Evolutionary conservation across 768 basidiomycete species (phyloP).

Genomic region (Termitomyces sp.): DNA sequence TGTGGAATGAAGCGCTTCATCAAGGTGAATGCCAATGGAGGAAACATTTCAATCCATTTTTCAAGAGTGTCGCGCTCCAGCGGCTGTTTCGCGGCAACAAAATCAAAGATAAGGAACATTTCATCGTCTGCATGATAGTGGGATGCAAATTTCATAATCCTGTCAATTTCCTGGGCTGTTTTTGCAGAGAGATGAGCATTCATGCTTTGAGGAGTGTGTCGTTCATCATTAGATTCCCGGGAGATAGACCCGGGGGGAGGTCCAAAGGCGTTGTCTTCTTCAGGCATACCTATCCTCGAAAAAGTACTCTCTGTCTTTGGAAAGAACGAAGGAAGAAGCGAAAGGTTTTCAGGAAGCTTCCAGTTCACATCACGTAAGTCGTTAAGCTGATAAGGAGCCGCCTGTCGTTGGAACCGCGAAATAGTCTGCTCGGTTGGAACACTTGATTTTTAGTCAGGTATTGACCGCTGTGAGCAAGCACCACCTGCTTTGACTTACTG

Average conservation of each 20-base stretch:
- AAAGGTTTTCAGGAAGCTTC: conserved; percentile 21
- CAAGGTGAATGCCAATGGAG: conserved; percentile 48
- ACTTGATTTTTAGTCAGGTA: conserved; percentile 39
- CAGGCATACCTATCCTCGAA: conserved; percentile 4
- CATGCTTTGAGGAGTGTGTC: conserved; percentile 23
- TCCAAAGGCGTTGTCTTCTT: background rate
- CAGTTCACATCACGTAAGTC: conserved; percentile 35
- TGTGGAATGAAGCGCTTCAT: conserved; percentile 42
- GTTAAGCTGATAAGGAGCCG: conserved; percentile 34
- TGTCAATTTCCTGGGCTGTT: conserved; percentile 24
- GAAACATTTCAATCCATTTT: conserved; percentile 43
- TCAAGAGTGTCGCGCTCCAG: conserved; percentile 21
- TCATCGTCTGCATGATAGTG: conserved; percentile 51
- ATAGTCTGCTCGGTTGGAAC: conserved; percentile 18
- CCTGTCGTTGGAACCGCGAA: conserved; percentile 39
- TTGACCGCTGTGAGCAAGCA: background rate
- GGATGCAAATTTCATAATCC: conserved; percentile 33
- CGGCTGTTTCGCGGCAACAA: conserved; percentile 25
- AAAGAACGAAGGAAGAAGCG: conserved; percentile 26
- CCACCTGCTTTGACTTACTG: conserved; percentile 37
- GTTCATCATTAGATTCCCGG: background rate
- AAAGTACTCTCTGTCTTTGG: conserved; percentile 11
- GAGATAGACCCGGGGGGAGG: conserved; percentile 3
- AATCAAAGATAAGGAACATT: conserved; percentile 44
- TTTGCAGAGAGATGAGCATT: conserved; percentile 17